Base-by-base conservation (phyloP, 208 protist species). In the Novymonas esmeraldas region DNA sequence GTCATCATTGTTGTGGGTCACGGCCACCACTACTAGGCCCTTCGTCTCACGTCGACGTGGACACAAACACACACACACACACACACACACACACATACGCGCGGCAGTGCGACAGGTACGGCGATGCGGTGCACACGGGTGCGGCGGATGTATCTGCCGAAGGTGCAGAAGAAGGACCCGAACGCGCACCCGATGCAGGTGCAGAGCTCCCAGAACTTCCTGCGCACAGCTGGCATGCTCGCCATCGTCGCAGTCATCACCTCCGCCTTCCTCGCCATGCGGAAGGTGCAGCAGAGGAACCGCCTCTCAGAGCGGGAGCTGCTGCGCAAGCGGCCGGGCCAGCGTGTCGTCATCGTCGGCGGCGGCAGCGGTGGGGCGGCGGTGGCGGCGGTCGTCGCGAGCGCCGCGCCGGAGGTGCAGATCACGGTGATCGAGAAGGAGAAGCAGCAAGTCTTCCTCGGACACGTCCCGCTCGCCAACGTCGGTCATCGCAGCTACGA, bases 401-500 rank as follows among this genome's bases (percentile, higher is more conserved):
- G 64, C 49, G 61, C 66, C 18, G 51, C 45, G 11, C 88, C 91
- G 0, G 60, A 87, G n/a, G 13, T 84, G 14, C 79, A 81, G 50
- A 76, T 96, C 22, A 94, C 86, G 2, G 91, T 96, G 38, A 84
- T 96, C 64, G 91, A 96, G 64, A 74, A 73, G 36, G 83, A 93
- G 18, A 42, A 60, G 45, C 75, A 78, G 51, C 87, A 93, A 58
- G 60, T 66, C 10, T 96, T 94, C 61, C 64, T 78, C 3, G 91
- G 72, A 4, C 67, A 82, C 22, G 73, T 87, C 5, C 77, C 88
- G 6, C 80, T 92, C 51, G 91, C 91, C 0, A 80, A 91, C 55
- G 91, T 92, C 11, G 91, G 91, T 0, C 85, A 93, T 74, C 83
- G 91, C 34, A 96, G 91, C 78, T 96, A 96, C 73, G 91, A 96